Conservation (phyloP, 2,329 filamentous ascomycete species). For the Fusarium sp. region DNA sequence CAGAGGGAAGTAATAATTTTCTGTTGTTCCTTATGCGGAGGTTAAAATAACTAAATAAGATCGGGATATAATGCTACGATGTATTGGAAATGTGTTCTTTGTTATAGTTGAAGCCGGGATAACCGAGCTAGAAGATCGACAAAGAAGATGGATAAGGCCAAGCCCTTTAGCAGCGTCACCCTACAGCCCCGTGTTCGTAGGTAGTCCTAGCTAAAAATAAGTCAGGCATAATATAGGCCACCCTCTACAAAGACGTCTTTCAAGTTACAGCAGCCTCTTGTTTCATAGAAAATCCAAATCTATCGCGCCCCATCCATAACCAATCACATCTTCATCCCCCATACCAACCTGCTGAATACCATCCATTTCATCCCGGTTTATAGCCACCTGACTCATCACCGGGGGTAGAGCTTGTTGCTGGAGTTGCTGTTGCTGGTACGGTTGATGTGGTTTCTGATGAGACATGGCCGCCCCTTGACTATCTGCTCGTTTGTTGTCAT, state of each 20-base stretch:
- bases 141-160: background rate
- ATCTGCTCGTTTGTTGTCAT: background rate
- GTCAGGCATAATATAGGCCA: background rate
- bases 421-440: background rate
- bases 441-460: background rate
- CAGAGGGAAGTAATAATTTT: too few relatives aligned
- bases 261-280: background rate
- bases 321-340: conserved; percentile 2
- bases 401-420: background rate
- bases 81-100: too few relatives aligned
- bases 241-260: background rate
- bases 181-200: background rate
- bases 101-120: too few relatives aligned
- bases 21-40: too few relatives aligned
- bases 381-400: background rate
- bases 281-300: conserved; percentile 1
- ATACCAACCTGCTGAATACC: background rate
- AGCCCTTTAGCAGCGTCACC: background rate
- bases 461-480: background rate
- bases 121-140: too few relatives aligned
- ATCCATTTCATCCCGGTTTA: background rate
- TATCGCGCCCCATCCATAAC: conserved; percentile 2
- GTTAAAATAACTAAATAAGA: too few relatives aligned
- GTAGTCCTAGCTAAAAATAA: background rate
- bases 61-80: too few relatives aligned